Evolutionary conservation across 495 filamentous ascomycete species (phyloP).

Genomic region (Penicillium bovifimosum): DNA sequence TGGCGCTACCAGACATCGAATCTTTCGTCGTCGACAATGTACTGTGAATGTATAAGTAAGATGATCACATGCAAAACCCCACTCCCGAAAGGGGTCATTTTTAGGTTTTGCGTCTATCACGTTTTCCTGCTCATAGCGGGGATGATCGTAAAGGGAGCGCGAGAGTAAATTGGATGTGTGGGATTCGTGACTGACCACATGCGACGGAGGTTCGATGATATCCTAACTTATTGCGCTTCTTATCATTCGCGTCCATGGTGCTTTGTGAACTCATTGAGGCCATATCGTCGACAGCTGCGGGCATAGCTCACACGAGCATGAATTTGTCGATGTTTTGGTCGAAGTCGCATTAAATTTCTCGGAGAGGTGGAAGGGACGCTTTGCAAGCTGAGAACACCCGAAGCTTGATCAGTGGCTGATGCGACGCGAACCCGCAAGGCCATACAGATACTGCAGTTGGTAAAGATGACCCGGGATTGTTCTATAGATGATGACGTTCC

Average conservation of each 20-base stretch:
- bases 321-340: constrained; percentile 27
- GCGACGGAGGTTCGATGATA: constrained; percentile 97
- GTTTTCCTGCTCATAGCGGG: neutral
- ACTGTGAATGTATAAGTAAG: constrained; percentile 46
- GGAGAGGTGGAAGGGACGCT: constrained; percentile 11
- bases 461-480: neutral
- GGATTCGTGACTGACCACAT: constrained; percentile 67
- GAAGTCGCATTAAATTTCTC: constrained; percentile 31
- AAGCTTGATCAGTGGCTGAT: constrained; percentile 4
- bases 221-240: constrained; percentile 91
- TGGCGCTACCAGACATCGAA: constrained; percentile 76
- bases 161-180: neutral
- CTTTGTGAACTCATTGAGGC: constrained; percentile 62
- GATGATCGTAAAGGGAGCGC: neutral
- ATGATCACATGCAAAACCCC: neutral
- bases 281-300: constrained; percentile 52
- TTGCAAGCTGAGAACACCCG: neutral
- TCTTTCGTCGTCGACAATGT: constrained; percentile 93
- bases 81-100: neutral
- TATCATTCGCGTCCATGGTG: constrained; percentile 55
- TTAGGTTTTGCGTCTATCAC: neutral
- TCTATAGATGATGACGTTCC: constrained; percentile 11
- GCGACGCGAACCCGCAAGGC: constrained; percentile 8
- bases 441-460: constrained; percentile 14
- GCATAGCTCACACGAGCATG: constrained; percentile 35